Conservation (phyloP, 2,329 filamentous ascomycete genomes). For the Fusarium anthophilum region DNA sequence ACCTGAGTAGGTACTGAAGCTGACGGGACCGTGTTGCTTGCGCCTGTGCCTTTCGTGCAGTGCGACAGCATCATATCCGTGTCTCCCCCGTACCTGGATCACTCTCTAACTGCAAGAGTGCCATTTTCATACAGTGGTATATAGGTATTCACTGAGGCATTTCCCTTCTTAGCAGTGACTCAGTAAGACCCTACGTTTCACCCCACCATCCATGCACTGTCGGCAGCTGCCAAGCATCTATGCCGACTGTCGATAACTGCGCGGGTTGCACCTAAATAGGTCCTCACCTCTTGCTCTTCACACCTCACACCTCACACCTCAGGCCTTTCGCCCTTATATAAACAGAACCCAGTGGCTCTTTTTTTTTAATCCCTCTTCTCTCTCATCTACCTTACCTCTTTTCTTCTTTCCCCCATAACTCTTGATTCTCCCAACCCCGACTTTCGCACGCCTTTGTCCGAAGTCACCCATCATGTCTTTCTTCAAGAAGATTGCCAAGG, state of each 20-base stretch:
- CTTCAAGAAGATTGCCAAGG: slow-evolving; percentile 54
- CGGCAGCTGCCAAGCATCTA: slow-evolving; percentile 23
- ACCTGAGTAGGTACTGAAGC: not conserved
- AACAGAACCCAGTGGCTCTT: slow-evolving; percentile 17
- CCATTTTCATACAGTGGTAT: not conserved
- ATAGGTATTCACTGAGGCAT: not conserved
- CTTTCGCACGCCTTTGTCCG: slow-evolving; percentile 10
- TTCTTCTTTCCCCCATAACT: not conserved
- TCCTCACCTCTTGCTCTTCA: not conserved
- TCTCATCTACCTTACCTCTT: slow-evolving; percentile 4
- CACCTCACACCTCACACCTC: slow-evolving; percentile 7
- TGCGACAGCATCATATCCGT: slow-evolving; percentile 11
- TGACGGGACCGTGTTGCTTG: not conserved
- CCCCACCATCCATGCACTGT: slow-evolving; percentile 23
- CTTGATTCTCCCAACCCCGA: not conserved
- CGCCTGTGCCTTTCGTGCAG: not conserved
- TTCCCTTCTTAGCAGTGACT: slow-evolving; percentile 18
- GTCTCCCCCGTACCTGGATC: not conserved
- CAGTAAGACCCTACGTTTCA: slow-evolving; percentile 13
- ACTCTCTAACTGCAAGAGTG: not conserved
- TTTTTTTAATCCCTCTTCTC: slow-evolving; percentile 1
- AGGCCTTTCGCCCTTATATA: slow-evolving; percentile 29
- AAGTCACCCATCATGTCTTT: slow-evolving; percentile 52
- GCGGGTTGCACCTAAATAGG: slow-evolving; percentile 1
- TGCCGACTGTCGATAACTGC: slow-evolving; percentile 22